phyloP scores from a whole-genome alignment of 2,329 filamentous ascomycete species.

The Chrysosporium queenslandicum region DNA sequence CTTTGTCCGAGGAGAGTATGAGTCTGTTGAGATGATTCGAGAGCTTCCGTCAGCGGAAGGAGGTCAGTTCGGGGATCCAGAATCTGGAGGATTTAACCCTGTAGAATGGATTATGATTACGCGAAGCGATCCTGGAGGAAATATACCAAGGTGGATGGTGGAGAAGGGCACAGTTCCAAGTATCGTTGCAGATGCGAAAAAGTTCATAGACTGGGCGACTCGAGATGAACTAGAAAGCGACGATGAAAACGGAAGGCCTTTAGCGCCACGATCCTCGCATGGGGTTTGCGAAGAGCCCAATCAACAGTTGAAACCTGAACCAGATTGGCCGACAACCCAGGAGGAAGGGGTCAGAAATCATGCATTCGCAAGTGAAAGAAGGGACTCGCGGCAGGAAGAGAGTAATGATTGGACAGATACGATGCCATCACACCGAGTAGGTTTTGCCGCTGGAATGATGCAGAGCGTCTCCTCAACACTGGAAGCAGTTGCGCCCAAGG shows the following conservation, averaged over 20 bases:
- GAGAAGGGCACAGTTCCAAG: constrained; percentile 75
- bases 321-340: not conserved
- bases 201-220: constrained; percentile 71
- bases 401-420: constrained; percentile 22
- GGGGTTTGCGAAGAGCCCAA: not conserved
- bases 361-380: not conserved
- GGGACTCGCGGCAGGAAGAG: not conserved
- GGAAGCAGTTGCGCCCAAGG: constrained; percentile 1
- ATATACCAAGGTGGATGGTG: constrained; percentile 82
- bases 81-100: constrained; percentile 44
- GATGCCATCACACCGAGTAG: constrained; percentile 6
- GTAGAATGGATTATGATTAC: constrained; percentile 94
- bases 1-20: constrained; percentile 75
- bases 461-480: constrained; percentile 4
- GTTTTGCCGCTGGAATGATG: not conserved
- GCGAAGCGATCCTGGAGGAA: constrained; percentile 76
- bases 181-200: constrained; percentile 67
- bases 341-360: not conserved
- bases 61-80: constrained; percentile 1
- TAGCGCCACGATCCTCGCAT: not conserved
- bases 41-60: constrained; percentile 52
- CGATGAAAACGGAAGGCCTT: not conserved
- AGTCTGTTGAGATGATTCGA: constrained; percentile 82
- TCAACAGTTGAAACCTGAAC: not conserved
- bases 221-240: constrained; percentile 25